Evolutionary conservation across 345 rosid species (phyloP), one percentile per base, ranked within the genome.

Genomic region (Aquilaria sinensis): DNA sequence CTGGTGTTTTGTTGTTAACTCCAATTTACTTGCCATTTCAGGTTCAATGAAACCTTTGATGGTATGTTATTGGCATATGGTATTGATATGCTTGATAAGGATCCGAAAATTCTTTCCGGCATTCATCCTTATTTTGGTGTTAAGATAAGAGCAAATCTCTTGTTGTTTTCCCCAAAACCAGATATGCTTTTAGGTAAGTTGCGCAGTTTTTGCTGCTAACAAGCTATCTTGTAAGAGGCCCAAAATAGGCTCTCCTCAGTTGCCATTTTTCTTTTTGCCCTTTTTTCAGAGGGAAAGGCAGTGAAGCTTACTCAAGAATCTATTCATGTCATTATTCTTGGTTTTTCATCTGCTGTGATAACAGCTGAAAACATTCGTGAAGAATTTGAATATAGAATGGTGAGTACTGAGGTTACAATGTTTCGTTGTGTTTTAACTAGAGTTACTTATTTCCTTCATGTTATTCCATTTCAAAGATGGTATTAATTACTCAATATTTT

Each of bases 321-420:
- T 14, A 82, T 92, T 61, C 92, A 85, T 75, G 71, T 62, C n/a
- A 74, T 92, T 61, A 81, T 92, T 82, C 94, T 92, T 46, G 96
- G 95, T 37, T 86, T 92, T 67, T 78, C 95, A 10, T 88, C 92
- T 66, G 89, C 92, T 11, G 75, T 81, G n/a, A 69, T 92, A 64
- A 65, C 75, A 2, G 84, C 82, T 23, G 66, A 80, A 60, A 85
- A 86, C 63, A 80, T 86, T 51, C 87, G 86, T 55, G 78, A 88
- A 58, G 90, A 91, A 12, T 81, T 91, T 68, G 72, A 74, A 58
- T 85, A 75, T 71, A 81, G 51, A 70, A 47, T 57, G 61, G 96
- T 85, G 70, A 71, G 81, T 56, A 33, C 31, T 47, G 55, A 46
- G 37, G 72, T 29, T 41, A 23, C 23, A 23, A 23, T 23, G 41